These are phyloP conservation scores for Shiraia sp. DNA, from an alignment of 2,329 filamentous ascomycete species.

Conservation along the genomic window DNA sequence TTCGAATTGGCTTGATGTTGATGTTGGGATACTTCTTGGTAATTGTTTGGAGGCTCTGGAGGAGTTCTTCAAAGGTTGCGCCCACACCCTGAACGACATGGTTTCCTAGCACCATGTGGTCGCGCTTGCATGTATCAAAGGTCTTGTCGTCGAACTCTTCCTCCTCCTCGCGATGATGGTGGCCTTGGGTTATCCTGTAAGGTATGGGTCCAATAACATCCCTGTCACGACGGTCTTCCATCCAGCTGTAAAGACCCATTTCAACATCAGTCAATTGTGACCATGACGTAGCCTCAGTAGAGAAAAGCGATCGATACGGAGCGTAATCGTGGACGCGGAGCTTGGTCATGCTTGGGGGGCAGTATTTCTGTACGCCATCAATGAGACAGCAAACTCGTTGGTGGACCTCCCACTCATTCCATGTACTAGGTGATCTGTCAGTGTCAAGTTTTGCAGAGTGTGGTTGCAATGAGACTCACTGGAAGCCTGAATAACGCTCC, in stretches of 20 bases:
- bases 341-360: slow-evolving; percentile 35
- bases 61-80: slow-evolving; percentile 37
- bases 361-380: slow-evolving; percentile 36
- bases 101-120: slow-evolving; percentile 41
- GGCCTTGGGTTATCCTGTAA: slow-evolving; percentile 38
- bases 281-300: slow-evolving; percentile 37
- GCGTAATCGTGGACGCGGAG: slow-evolving; percentile 42
- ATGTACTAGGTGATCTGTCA: slow-evolving; percentile 24
- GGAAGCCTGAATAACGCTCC: slow-evolving; percentile 39
- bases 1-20: slow-evolving; percentile 35
- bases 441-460: background rate
- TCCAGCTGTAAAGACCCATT: slow-evolving; percentile 40
- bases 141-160: slow-evolving; percentile 42
- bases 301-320: slow-evolving; percentile 40
- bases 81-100: slow-evolving; percentile 40
- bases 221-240: slow-evolving; percentile 40
- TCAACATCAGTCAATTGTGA: slow-evolving; percentile 35
- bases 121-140: slow-evolving; percentile 34
- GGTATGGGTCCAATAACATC: slow-evolving; percentile 39
- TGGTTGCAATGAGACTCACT: slow-evolving; percentile 17
- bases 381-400: slow-evolving; percentile 43
- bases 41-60: slow-evolving; percentile 35
- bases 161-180: slow-evolving; percentile 40
- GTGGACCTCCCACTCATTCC: slow-evolving; percentile 45
- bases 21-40: slow-evolving; percentile 37